Conservation (phyloP, 495 filamentous ascomycete species). For the Barbatosphaeria neglecta region DNA sequence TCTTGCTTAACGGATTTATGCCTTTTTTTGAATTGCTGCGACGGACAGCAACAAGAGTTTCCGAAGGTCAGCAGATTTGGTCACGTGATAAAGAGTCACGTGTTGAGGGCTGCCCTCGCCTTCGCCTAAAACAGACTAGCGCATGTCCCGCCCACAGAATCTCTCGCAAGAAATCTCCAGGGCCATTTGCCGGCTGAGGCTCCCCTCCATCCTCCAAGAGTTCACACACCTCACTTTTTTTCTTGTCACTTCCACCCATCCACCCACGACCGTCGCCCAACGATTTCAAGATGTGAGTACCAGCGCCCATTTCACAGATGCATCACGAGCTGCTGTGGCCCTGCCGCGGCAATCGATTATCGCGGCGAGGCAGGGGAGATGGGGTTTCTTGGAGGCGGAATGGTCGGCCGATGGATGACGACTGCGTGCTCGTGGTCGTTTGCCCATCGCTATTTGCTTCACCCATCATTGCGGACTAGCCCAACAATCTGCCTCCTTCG, state of each 20-base stretch:
- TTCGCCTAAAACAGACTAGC: background rate
- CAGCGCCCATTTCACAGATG: background rate
- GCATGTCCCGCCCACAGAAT: background rate
- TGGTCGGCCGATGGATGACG: background rate
- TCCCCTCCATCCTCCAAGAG: slow-evolving; percentile 8
- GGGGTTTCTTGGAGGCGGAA: background rate
- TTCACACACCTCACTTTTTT: slow-evolving; percentile 27
- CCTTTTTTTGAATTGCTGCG: too few species aligned
- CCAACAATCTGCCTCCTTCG: too few species aligned
- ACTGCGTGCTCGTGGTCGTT: background rate
- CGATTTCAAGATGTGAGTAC: slow-evolving; percentile 45
- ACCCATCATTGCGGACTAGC: too few species aligned
- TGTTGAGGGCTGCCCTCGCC: background rate
- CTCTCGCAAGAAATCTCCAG: background rate
- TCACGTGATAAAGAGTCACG: background rate
- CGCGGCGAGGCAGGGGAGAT: background rate
- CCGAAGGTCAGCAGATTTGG: too few species aligned
- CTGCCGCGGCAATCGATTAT: too few species aligned
- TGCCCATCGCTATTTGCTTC: background rate
- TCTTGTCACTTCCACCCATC: slow-evolving; percentile 32
- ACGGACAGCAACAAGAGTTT: background rate
- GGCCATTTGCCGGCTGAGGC: background rate
- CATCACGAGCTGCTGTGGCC: too few species aligned
- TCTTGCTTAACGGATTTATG: background rate
- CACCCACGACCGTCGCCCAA: slow-evolving; percentile 31